Percentiles rank a stretch among this genome's conserved stretches.
phyloP scores from a whole-genome alignment of 1,284 basidiomycete genomes.

The Wallemia mellicola region DNA sequence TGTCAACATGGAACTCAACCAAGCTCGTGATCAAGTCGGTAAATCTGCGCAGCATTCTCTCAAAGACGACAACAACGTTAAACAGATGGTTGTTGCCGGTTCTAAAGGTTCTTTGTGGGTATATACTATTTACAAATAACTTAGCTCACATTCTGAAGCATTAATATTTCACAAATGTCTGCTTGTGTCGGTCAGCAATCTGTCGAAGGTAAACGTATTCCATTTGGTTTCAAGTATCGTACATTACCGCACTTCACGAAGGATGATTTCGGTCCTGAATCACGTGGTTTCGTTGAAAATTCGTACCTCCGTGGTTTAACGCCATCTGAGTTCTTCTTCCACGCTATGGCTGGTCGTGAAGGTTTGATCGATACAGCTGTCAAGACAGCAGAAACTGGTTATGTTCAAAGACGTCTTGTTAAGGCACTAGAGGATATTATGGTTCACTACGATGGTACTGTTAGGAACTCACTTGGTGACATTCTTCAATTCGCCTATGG shows the following conservation, averaged over 20 bases:
- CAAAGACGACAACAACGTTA: conserved; percentile 98
- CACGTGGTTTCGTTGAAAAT: conserved; percentile 97
- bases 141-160: conserved; percentile 20
- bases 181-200: conserved; percentile 96
- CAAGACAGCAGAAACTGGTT: conserved; percentile 97
- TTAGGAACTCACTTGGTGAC: conserved; percentile 82
- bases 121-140: neutral
- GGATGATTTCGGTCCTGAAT: conserved; percentile 94
- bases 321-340: conserved; percentile 99
- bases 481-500: conserved; percentile 91
- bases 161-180: conserved; percentile 99
- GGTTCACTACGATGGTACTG: conserved; percentile 93
- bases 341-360: conserved; percentile 98
- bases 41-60: conserved; percentile 79
- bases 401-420: conserved; percentile 90
- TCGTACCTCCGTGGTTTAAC: conserved; percentile 94
- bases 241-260: conserved; percentile 92
- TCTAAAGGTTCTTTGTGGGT: conserved; percentile 63
- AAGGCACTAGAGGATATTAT: conserved; percentile 94
- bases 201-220: conserved; percentile 92
- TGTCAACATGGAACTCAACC: conserved; percentile 72
- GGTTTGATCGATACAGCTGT: conserved; percentile 98
- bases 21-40: conserved; percentile 84
- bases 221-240: conserved; percentile 90
- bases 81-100: conserved; percentile 98